Base-by-base conservation (phyloP, 306 rosid species). In the Lathyrus aphaca region DNA sequence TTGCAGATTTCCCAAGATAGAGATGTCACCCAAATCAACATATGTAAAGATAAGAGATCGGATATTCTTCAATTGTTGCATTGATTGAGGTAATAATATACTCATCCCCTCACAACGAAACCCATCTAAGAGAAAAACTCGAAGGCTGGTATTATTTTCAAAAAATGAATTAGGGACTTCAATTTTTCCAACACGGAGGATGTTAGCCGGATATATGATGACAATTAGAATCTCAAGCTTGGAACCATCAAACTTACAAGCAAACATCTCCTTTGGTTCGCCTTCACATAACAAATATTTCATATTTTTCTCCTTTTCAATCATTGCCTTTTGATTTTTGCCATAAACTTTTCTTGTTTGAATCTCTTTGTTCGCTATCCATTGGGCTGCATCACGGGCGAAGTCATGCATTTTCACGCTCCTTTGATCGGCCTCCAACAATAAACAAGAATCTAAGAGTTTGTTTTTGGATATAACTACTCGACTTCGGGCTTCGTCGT, bases 391-490 rank as follows among this genome's bases (percentile, higher is more conserved):
- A 10, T 68, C 75, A 0, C 76, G 79, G 4, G 63, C 15, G 29
- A 61, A 21, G 44, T 69, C 81, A 42, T 77, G 76, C 81, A 77
- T 69, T 7, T 30, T 42, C 1, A 77, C 45, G 6, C 0, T 0
- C 5, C 17, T 11, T 32, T 8, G 0, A 0, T 0, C 0, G 1
- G 0, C 35, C 1, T 62, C 5, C 40, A 60, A 13, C 4, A 76
- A 3, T 13, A 76, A 27, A 60, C 56, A 49, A 8, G 65, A 76
- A 49, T 76, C 64, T 5, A 68, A 1, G 27, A 76, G 75, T 6
- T 17, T 7, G 42, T 29, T 3, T 29, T 17, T 3, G 1, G 69
- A 56, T 13, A 0, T 15, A 27, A 2, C 2, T 25, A 70, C 49
- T 10, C 11, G 12, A n/a, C 3, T 0, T 45, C 81, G 72, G 30